Evolutionary conservation across 768 basidiomycete species (phyloP).

Genomic region (Amanita rubescens): DNA sequence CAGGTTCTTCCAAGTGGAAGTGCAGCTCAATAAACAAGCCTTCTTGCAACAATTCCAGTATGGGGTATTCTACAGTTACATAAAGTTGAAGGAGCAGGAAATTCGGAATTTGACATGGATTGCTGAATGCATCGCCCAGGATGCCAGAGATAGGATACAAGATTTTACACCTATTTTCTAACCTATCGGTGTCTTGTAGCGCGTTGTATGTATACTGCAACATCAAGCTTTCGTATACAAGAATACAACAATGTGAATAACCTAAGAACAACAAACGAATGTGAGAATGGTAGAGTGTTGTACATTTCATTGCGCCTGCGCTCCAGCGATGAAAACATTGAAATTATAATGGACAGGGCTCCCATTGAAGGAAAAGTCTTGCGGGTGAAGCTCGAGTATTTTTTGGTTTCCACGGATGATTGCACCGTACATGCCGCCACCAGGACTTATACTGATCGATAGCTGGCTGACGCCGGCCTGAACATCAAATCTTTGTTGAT

Average conservation of each 20-base stretch:
- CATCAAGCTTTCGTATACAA: background rate
- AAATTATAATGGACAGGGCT: constrained; percentile 59
- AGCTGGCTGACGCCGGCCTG: constrained; percentile 55
- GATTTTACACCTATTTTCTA: constrained; percentile 91
- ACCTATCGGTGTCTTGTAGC: constrained; percentile 15
- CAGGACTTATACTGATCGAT: constrained; percentile 45
- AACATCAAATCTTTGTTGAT: constrained; percentile 34
- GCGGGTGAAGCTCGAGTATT: constrained; percentile 40
- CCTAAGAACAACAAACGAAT: background rate
- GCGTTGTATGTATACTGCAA: background rate
- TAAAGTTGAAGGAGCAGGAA: constrained; percentile 90
- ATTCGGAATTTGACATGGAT: constrained; percentile 89
- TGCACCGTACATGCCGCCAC: constrained; percentile 41
- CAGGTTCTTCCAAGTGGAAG: constrained; percentile 90
- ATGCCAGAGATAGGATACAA: constrained; percentile 91
- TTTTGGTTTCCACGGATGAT: constrained; percentile 42
- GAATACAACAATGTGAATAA: background rate
- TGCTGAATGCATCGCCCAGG: constrained; percentile 97
- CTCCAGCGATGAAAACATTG: constrained; percentile 56
- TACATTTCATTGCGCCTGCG: constrained; percentile 5
- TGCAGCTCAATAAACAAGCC: constrained; percentile 87
- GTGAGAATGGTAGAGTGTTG: background rate
- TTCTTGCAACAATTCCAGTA: constrained; percentile 97
- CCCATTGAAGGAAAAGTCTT: constrained; percentile 45
- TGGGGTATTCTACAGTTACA: constrained; percentile 86